Evolutionary conservation across 1,139 yeast genomes (phyloP).

Genomic region (Geotrichum europaeum): DNA sequence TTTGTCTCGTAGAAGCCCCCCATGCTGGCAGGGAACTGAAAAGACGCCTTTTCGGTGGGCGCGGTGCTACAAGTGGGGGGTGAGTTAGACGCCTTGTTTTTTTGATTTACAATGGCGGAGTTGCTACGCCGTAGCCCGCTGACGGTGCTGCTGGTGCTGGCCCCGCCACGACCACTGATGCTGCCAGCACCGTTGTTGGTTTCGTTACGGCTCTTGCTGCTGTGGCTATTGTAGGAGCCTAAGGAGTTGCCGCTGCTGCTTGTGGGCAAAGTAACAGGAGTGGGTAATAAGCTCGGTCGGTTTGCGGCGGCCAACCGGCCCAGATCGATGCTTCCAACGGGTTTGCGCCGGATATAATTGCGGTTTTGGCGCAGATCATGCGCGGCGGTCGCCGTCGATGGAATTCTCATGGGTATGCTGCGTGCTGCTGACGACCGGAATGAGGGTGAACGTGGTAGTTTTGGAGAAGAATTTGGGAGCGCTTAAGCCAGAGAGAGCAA

Average conservation of each 20-base stretch:
- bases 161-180: not conserved
- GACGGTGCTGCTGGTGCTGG: not conserved
- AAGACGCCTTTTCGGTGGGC: not conserved
- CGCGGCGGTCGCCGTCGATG: not conserved
- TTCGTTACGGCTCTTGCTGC: not conserved
- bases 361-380: not conserved
- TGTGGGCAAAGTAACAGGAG: not conserved
- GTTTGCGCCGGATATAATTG: not conserved
- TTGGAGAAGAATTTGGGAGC: not conserved
- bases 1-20: not conserved
- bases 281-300: not conserved
- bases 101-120: not conserved
- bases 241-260: not conserved
- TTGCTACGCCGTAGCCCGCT: not conserved
- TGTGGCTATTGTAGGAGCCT: not conserved
- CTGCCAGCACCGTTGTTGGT: not conserved
- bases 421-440: not conserved
- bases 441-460: not conserved
- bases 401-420: not conserved
- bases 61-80: not conserved
- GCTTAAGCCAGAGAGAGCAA: not conserved
- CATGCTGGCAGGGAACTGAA: constrained; percentile 2
- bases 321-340: not conserved
- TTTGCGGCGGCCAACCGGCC: not conserved
- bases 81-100: not conserved